Evolutionary conservation across 352 stramenopile genomes (phyloP).

Genomic region (Thraustochytrium sp.): DNA sequence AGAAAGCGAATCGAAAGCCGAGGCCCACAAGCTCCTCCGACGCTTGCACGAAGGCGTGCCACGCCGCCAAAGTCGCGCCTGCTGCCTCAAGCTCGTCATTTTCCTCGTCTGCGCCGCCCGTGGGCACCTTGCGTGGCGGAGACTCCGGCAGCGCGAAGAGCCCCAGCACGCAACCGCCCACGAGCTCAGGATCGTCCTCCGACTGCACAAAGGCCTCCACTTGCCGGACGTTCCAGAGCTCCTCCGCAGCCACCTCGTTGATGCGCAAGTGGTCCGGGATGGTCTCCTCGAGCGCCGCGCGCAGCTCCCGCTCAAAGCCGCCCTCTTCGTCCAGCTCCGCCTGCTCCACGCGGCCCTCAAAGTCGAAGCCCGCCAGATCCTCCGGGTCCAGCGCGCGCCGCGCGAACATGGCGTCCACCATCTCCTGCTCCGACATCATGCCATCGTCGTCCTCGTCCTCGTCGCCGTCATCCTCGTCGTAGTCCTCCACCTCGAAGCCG

Average conservation of each 20-base stretch:
- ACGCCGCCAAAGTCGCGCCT: not conserved
- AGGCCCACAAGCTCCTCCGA: not conserved
- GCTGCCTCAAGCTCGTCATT: no score
- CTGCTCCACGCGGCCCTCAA: not conserved
- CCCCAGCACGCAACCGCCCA: not conserved
- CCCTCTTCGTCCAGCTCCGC: not conserved
- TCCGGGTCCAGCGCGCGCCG: not conserved
- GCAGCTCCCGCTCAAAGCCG: not conserved
- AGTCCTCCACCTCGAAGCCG: not conserved
- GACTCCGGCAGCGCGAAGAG: not conserved
- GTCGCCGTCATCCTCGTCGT: not conserved
- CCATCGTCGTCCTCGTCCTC: not conserved
- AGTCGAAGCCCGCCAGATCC: not conserved
- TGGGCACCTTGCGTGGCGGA: not conserved
- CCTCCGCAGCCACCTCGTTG: not conserved
- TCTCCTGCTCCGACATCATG: no score
- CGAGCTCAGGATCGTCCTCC: not conserved
- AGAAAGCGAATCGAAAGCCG: not conserved
- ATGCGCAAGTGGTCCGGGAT: not conserved
- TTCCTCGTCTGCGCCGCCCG: not conserved
- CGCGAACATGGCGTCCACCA: not conserved
- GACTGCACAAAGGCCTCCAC: not conserved
- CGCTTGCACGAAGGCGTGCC: not conserved
- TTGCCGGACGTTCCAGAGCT: not conserved
- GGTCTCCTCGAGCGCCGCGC: not conserved